phyloP scores from a whole-genome alignment of 2,329 filamentous ascomycete genomes.

The Aspergillus uvarum region DNA sequence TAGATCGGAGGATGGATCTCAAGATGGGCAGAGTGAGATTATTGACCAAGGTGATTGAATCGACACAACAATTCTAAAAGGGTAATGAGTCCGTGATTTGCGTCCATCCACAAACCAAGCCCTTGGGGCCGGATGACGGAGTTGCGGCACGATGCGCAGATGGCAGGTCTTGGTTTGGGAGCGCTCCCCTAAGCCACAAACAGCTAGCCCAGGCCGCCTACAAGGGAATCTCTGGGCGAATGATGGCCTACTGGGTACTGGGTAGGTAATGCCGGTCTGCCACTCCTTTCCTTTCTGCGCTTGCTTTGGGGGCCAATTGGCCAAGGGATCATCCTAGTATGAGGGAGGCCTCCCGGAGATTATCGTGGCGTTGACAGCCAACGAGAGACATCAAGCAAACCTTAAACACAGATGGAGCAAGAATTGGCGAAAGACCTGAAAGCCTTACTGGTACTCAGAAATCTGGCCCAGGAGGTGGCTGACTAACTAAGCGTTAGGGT shows the following conservation, averaged over 20 bases:
- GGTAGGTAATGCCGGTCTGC: not conserved
- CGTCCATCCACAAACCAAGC: conserved; percentile 19
- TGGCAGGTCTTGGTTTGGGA: conserved; percentile 19
- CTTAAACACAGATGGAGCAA: not conserved
- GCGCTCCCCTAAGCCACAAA: conserved; percentile 11
- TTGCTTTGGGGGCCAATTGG: conserved; percentile 18
- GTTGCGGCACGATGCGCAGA: conserved; percentile 12
- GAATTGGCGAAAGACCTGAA: conserved; percentile 1
- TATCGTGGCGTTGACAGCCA: conserved; percentile 23
- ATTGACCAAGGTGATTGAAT: not conserved
- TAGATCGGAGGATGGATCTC: not conserved
- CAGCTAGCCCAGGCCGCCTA: conserved; percentile 15
- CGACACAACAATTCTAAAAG: conserved; percentile 12
- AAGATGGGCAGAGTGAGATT: not conserved
- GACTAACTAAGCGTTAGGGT: conserved; percentile 4
- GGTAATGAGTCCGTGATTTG: conserved; percentile 21
- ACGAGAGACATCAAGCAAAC: conserved; percentile 8
- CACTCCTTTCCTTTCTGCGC: conserved; percentile 15
- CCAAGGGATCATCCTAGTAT: conserved; percentile 16
- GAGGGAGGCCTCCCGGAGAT: conserved; percentile 24
- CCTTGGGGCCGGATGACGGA: conserved; percentile 20
- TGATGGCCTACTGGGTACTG: not conserved
- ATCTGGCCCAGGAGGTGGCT: conserved; percentile 10
- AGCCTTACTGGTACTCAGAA: not conserved
- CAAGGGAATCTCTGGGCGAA: conserved; percentile 24